Conservation (phyloP, 352 stramenopile genomes). For the Achlya hypogyna region DNA sequence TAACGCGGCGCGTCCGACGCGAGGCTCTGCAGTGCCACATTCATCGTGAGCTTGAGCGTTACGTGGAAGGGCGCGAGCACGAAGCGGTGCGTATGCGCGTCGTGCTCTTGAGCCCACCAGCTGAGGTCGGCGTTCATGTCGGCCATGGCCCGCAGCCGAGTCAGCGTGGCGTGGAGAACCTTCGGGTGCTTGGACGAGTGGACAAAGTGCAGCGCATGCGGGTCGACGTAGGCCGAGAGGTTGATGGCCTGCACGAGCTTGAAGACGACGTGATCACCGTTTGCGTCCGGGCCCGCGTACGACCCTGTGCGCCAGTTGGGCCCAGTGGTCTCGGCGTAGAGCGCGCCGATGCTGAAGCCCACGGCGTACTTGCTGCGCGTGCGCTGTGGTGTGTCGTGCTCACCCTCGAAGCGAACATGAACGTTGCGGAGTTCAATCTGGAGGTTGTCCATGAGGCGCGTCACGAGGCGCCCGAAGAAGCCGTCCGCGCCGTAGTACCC, state of each 20-base stretch:
- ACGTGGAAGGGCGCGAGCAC: conserved; percentile 74
- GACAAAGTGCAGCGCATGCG: conserved; percentile 76
- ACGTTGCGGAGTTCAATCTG: conserved; percentile 83
- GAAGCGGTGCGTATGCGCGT: conserved; percentile 65
- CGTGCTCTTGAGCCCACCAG: conserved; percentile 74
- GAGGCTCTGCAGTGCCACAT: conserved; percentile 59
- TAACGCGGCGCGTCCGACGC: conserved; percentile 56
- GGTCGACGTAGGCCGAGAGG: conserved; percentile 81
- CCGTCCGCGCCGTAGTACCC: conserved; percentile 84
- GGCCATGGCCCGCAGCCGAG: conserved; percentile 77
- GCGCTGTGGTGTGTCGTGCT: conserved; percentile 24
- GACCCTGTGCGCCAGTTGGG: conserved; percentile 71
- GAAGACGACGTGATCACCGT: conserved; percentile 61
- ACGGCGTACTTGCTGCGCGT: conserved; percentile 53
- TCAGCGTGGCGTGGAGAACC: conserved; percentile 62
- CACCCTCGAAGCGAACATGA: conserved; percentile 76
- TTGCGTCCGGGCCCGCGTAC: conserved; percentile 21
- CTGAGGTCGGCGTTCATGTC: conserved; percentile 31
- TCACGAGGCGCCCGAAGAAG: conserved; percentile 83
- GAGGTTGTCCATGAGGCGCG: conserved; percentile 85
- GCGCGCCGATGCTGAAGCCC: conserved; percentile 64
- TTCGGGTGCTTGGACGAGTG: conserved; percentile 72
- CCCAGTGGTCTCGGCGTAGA: conserved; percentile 79
- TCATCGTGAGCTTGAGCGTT: conserved; percentile 83
- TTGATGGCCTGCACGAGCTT: conserved; percentile 83